Base-by-base conservation (phyloP, 2,329 filamentous ascomycete genomes). In the Periconia sp. region DNA sequence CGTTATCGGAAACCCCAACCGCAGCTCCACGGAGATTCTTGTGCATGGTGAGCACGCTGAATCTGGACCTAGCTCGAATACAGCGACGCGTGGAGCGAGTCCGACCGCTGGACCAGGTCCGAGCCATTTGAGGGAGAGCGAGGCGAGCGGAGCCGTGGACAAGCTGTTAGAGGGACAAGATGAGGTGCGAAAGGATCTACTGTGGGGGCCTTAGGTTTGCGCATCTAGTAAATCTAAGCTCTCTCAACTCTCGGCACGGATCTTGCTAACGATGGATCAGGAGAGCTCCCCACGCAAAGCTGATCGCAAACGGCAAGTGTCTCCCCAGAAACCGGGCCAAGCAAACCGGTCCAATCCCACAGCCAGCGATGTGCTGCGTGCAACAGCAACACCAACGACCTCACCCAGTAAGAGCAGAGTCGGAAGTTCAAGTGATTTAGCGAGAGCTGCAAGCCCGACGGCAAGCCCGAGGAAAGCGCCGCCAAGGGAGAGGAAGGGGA, bases 171-270 rank as follows among this genome's bases (percentile, higher is more conserved):
- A 63, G 37, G 60, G 65, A 18, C 54, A 62, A 32, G 69, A 72
- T 37, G 71, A 74, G 70, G 73, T 74, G 63, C 69, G 72, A 54
- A 69, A 68, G 58, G 71, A 74, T 52, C 67, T 72, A 43, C 63
- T 74, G 37, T 71, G 69, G 67, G 71, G 71, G 56, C 69, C 70
- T 63, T 72, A 66, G 63, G 52, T 64, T 62, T 56, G 52, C 50
- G 50, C 36, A 46, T 54, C 35, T 42, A 54, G 56, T 61, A 61
- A 57, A 57, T 60, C 63, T 66, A 61, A 59, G 65, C 57, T 59
- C 51, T 53, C 55, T 49, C 10, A 17, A 22, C 22, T 17, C 30
- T 11, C 15, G n/a, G n/a, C n/a, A n/a, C n/a, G n/a, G n/a, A n/a
- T n/a, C n/a, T n/a, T n/a, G n/a, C n/a, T n/a, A n/a, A n/a, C n/a